A percentile compares a stretch with the other conserved stretches of the same genome.
phyloP scores from a whole-genome alignment of 75 land plant genomes.

The Azolla pinnata region DNA sequence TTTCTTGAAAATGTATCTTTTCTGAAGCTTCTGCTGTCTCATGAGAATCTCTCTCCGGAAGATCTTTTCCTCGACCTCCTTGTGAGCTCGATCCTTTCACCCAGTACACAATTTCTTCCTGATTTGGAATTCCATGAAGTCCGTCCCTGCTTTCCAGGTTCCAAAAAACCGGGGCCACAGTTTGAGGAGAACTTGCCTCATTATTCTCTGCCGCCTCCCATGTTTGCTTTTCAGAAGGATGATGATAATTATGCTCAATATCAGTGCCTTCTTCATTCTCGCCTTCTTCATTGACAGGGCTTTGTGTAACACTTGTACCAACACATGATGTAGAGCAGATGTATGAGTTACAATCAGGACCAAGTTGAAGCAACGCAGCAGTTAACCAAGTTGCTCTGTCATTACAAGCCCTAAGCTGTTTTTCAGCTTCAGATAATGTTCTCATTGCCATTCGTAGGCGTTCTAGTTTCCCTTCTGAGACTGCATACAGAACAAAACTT shows the following conservation, averaged over 20 bases:
- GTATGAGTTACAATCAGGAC: slow-evolving; percentile 9
- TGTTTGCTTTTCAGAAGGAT: background rate
- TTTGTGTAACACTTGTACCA: slow-evolving; percentile 10
- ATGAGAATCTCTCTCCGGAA: background rate
- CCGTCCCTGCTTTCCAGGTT: background rate
- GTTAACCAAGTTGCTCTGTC: slow-evolving; percentile 34
- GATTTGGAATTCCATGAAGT: background rate
- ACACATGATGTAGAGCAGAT: background rate
- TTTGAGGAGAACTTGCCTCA: too few species aligned
- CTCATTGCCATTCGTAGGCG: slow-evolving; percentile 27
- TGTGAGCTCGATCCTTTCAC: background rate
- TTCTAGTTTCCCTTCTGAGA: slow-evolving; percentile 22
- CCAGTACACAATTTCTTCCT: background rate
- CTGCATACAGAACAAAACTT: slow-evolving; percentile 5
- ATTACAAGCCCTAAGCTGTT: slow-evolving; percentile 29
- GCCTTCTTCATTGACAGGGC: slow-evolving; percentile 4
- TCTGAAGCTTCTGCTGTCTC: background rate
- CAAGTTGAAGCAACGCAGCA: slow-evolving; percentile 33
- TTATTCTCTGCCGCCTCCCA: background rate
- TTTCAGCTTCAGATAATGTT: slow-evolving; percentile 37
- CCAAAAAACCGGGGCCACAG: background rate
- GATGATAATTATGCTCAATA: background rate
- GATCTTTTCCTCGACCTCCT: slow-evolving; percentile 9
- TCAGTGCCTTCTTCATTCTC: slow-evolving; percentile 1
- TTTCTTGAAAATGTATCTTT: background rate